Conservation (phyloP, 106 monocot species). For the Posidonia australis region DNA sequence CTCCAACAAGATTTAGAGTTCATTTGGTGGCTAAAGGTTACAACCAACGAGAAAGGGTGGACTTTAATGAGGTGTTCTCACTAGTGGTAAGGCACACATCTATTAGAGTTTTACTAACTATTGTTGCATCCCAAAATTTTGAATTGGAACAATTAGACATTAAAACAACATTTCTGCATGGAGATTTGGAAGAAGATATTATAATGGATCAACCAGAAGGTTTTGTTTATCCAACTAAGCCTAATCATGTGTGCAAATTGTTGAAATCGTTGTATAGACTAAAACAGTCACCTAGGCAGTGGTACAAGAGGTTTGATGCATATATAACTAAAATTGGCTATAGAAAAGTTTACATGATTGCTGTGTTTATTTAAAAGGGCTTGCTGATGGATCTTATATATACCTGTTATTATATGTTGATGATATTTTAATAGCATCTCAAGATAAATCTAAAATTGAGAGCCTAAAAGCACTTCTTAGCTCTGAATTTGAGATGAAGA, state of each 20-base stretch:
- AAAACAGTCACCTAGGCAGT: neutral
- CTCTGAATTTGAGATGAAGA: neutral
- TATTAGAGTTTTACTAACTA: neutral
- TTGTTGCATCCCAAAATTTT: too few species aligned
- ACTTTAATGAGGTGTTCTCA: neutral
- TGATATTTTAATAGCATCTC: neutral
- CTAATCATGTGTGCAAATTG: too few species aligned
- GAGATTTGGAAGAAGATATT: too few species aligned
- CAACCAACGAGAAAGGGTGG: neutral
- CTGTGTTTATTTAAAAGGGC: neutral
- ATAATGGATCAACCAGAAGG: too few species aligned
- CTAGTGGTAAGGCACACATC: neutral
- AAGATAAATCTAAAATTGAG: neutral
- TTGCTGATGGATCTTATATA: too few species aligned
- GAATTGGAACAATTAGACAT: too few species aligned
- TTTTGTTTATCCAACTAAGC: too few species aligned
- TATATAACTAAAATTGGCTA: neutral
- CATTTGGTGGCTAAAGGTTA: neutral
- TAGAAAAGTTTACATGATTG: neutral
- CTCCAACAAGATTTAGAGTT: neutral
- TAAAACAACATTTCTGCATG: too few species aligned
- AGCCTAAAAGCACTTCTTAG: neutral
- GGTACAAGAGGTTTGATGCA: neutral
- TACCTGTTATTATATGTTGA: slow-evolving; percentile 1
- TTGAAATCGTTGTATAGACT: neutral